phyloP scores from a whole-genome alignment of 2,329 filamentous ascomycete species.

The Stromatinia cepivora region DNA sequence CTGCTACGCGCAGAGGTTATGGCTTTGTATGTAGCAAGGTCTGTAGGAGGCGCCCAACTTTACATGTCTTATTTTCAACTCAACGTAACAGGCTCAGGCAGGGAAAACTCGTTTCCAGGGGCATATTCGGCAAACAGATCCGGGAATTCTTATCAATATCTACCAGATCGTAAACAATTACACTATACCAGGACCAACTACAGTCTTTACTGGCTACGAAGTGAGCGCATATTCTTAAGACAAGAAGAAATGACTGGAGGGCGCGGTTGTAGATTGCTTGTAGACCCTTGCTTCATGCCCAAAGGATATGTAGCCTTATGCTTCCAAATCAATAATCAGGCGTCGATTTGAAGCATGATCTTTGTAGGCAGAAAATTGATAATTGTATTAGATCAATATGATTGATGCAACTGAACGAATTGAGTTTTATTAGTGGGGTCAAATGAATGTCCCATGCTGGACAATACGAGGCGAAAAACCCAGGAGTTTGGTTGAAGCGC shows the following conservation, averaged over 20 bases:
- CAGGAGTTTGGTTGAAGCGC: constrained; percentile 14
- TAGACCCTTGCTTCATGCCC: background rate
- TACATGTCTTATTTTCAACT: constrained; percentile 42
- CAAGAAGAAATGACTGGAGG: background rate
- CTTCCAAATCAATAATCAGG: background rate
- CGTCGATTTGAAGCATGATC: background rate
- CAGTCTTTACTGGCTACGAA: constrained; percentile 21
- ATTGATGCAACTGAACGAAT: constrained; percentile 10
- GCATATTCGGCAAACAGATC: constrained; percentile 40
- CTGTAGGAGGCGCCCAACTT: constrained; percentile 43
- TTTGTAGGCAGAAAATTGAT: background rate
- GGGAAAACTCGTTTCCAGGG: constrained; percentile 14
- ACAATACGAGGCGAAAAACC: background rate
- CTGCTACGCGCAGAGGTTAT: constrained; percentile 56
- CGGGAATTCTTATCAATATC: constrained; percentile 51
- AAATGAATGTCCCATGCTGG: background rate
- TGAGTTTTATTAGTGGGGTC: background rate
- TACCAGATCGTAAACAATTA: constrained; percentile 36
- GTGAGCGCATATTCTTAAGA: background rate
- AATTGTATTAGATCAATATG: background rate
- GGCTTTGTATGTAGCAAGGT: constrained; percentile 53
- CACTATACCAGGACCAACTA: constrained; percentile 39
- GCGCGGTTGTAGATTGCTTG: background rate
- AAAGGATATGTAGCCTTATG: background rate
- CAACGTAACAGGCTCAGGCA: constrained; percentile 8